Base-by-base conservation (phyloP, 345 rosid genomes). In the Fremontodendron californicum region DNA sequence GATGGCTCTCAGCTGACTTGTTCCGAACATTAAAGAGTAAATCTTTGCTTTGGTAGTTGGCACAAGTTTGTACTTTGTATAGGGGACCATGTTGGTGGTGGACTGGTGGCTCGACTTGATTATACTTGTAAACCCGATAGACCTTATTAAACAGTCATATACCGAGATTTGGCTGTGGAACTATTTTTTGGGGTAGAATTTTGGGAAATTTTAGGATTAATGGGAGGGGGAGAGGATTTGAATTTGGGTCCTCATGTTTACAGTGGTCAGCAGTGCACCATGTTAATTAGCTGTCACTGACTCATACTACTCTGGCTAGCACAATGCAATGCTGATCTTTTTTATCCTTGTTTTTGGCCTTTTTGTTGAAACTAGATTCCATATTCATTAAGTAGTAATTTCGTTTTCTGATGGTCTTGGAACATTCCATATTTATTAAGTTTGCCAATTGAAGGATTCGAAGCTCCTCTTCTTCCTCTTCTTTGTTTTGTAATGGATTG, bases 251-350 rank as follows among this genome's bases (percentile, higher is more conserved):
- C 4, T 18, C 13, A 9, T 33, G 29, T 37, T 49, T 49, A 51
- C 40, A 5, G 21, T 71, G 27, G 19, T n/a, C 19, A 51, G 45
- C 31, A 33, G 29, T 71, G 39, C 61, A 3, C 43, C 18, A 49
- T 49, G 45, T 71, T 71, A 9, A 18, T 69, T 69, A 19, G 75
- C 42, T 70, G 58, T 70, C 73, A 6, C 23, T 8, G 55, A 46
- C 9, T 46, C 55, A 27, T 58, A 10, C 63, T 58, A 6, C 4
- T 25, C 64, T 60, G 64, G 64, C 39, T 25, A 27, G 19, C 18
- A 60, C 19, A 25, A 12, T 13, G 35, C 8, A 60, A 12, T 69
- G 57, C 39, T 46, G 15, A 46, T 29, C 23, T 46, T 3, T 46
- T 25, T 68, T 42, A 4, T 66, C 71, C 43, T 18, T 57, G 31